These are phyloP conservation scores for Calonectria pauciramosa DNA, from an alignment of 2,329 filamentous ascomycete species.

Conservation along the genomic window DNA sequence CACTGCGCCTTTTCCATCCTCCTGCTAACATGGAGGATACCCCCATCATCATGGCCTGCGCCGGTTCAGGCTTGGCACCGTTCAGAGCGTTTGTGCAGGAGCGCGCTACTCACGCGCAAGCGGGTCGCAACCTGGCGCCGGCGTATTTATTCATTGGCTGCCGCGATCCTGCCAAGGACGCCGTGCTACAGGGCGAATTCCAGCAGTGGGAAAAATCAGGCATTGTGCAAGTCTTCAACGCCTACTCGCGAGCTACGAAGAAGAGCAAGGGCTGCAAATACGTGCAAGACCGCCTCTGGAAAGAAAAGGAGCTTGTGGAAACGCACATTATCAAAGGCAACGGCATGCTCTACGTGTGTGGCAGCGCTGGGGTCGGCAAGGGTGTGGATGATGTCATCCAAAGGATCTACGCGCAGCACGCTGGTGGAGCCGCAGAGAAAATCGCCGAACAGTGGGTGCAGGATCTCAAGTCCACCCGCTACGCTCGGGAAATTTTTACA, in stretches of 20 bases:
- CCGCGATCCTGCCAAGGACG: slow-evolving; percentile 59
- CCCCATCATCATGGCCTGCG: slow-evolving; percentile 62
- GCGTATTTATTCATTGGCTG: slow-evolving; percentile 66
- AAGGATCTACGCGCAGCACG: slow-evolving; percentile 4
- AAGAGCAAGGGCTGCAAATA: slow-evolving; percentile 23
- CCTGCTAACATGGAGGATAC: slow-evolving; percentile 56
- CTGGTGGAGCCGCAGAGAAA: not conserved
- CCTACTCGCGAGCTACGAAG: slow-evolving; percentile 53
- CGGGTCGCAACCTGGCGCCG: slow-evolving; percentile 65
- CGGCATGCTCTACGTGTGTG: slow-evolving; percentile 25
- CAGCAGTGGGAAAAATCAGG: slow-evolving; percentile 61
- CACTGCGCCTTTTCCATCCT: slow-evolving; percentile 57
- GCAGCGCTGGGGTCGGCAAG: slow-evolving; percentile 22
- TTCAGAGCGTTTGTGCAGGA: slow-evolving; percentile 73
- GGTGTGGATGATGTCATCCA: slow-evolving; percentile 17
- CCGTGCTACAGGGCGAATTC: slow-evolving; percentile 60
- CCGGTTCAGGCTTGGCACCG: slow-evolving; percentile 68
- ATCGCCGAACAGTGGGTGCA: slow-evolving; percentile 15
- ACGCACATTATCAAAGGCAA: slow-evolving; percentile 7
- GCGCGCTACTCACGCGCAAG: slow-evolving; percentile 64
- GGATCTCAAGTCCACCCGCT: slow-evolving; percentile 11
- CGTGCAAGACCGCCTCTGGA: slow-evolving; percentile 24
- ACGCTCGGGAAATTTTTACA: slow-evolving; percentile 23
- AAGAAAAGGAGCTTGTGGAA: slow-evolving; percentile 8
- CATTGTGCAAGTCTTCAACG: slow-evolving; percentile 68